Evolutionary conservation across 306 rosid genomes (phyloP).

Genomic region (Cucurbita ficifolia): DNA sequence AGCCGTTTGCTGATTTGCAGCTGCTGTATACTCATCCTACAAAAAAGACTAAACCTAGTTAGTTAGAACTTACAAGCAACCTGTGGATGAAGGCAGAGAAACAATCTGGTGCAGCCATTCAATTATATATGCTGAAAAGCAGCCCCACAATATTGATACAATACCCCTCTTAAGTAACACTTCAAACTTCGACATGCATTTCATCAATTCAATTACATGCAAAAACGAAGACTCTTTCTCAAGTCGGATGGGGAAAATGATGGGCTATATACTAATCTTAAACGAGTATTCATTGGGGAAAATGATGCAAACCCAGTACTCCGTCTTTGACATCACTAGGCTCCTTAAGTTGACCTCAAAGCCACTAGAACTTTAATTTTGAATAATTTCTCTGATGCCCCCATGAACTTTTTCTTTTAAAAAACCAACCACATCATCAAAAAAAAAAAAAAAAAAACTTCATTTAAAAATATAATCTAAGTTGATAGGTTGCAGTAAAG

Average conservation of each 20-base stretch:
- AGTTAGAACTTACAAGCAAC: background rate
- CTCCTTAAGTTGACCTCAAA: background rate
- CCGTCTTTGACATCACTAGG: background rate
- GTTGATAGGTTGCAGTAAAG: background rate
- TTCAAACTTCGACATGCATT: background rate
- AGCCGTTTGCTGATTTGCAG: background rate
- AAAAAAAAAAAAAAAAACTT: background rate
- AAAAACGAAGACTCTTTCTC: background rate
- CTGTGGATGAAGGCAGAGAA: background rate
- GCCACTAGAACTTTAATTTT: too few species aligned
- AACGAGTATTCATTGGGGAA: too few species aligned
- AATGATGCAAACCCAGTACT: too few species aligned
- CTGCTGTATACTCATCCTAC: constrained; percentile 3
- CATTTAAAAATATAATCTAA: background rate
- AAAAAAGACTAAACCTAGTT: background rate
- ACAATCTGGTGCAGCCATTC: background rate
- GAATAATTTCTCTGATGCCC: too few species aligned
- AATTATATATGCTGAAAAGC: background rate
- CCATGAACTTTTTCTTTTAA: too few species aligned
- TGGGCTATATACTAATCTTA: background rate
- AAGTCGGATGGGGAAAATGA: background rate
- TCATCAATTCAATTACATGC: background rate
- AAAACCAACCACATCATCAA: too few species aligned
- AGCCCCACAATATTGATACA: background rate
- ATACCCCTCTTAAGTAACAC: background rate